phyloP scores from a whole-genome alignment of 2,329 filamentous ascomycete species.

The Fusarium odoratissimum region DNA sequence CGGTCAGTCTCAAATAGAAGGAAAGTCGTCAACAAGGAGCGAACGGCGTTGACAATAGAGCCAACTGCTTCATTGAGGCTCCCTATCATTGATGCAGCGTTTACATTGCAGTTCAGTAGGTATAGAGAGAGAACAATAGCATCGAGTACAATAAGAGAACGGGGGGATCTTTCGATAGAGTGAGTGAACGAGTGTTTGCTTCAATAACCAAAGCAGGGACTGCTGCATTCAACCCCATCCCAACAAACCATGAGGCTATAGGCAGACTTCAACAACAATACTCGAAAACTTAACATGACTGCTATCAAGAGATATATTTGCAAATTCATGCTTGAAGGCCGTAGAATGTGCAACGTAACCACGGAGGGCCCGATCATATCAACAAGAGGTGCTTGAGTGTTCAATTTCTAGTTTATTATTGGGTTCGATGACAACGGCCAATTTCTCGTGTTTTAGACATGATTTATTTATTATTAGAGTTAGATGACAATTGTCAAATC shows the following conservation, averaged over 20 bases:
- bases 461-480: not conserved
- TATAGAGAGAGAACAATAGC: not conserved
- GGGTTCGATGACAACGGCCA: not conserved
- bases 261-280: not conserved
- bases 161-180: not conserved
- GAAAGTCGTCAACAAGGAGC: constrained; percentile 4
- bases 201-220: not conserved
- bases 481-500: not conserved
- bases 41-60: not conserved
- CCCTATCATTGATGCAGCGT: not conserved
- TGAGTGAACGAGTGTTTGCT: constrained; percentile 9
- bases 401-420: constrained; percentile 12
- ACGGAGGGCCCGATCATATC: not conserved
- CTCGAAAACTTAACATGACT: not conserved
- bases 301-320: not conserved
- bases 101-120: not conserved
- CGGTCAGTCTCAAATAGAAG: not conserved
- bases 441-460: not conserved
- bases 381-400: not conserved
- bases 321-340: not conserved
- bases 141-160: not conserved
- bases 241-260: not conserved
- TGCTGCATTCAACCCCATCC: not conserved
- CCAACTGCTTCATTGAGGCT: constrained; percentile 1
- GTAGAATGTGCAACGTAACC: not conserved